Base-by-base conservation (phyloP, 139 green algal species). In the Eudorina sp. region DNA sequence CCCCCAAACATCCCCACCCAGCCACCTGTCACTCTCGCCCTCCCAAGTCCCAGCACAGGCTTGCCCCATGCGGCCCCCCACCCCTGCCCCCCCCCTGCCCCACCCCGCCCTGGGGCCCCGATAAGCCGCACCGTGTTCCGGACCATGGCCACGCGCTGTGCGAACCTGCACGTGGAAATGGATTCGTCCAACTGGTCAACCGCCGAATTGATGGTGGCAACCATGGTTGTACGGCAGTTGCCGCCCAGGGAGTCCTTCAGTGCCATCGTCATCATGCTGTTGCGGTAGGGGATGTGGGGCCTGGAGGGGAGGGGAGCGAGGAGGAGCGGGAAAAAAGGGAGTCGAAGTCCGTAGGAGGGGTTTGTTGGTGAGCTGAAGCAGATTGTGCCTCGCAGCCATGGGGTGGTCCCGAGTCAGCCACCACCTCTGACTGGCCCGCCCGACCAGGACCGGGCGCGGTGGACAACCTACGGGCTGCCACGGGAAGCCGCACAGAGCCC, bases 141-240 rank as follows among this genome's bases (percentile, higher is more conserved):
- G 41, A 99, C 91, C 88, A 97, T 95, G 41, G 97, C 96, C 66
- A 99, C 95, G 0, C 97, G 90, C 94, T 98, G 95, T 23, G 97
- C 97, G 88, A 99, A 99, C 53, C 96, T 93, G 92, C 97, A 99
- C 9, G 97, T 99, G 78, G 89, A 95, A 86, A 99, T 98, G 88
- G 90, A 96, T 93, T 99, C 97, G 55, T 97, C 95, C 68, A 98
- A 83, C 58, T 95, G 84, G 38, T 88, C 89, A 11, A 85, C n/a
- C 31, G 73, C 90, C 5, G 82, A 38, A 55, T 79, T 95, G 68
- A 96, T 82, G 85, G 93, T 97, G 55, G 95, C 94, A n/a, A 97
- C 88, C 95, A 98, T 98, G 85, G 92, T 89, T 8, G 96, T 98
- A 27, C 91, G 90, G 93, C 96, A 98, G 91, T 98, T 98, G 83